Evolutionary conservation across 2,329 filamentous ascomycete genomes (phyloP), one percentile per base, ranked within the genome.

Genomic region (Tympanopsis confertula): DNA sequence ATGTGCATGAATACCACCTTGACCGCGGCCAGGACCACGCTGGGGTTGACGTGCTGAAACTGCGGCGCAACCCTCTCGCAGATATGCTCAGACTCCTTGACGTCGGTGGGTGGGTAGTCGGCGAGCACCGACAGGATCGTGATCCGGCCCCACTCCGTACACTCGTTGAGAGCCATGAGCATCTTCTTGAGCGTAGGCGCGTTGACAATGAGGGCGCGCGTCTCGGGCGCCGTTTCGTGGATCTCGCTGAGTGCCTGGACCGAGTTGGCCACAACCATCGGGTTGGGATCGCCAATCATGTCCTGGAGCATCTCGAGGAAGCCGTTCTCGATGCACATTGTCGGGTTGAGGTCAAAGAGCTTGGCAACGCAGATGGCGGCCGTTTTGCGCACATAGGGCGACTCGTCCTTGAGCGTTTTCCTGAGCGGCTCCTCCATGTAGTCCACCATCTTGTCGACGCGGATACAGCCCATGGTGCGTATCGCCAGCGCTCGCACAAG

Each of bases 391-490:
- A 98, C 91, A 59, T 98, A 98, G 1, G 91, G 91, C 36, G 89
- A 96, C 62, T 98, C 91, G 63, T 98, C 91, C 59, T 87, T 79
- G 47, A 98, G 68, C 13, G 91, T 98, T 66, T 98, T 98, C 50
- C 91, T 77, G 44, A 98, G 63, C 13, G 91, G 91, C 54, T 98
- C 91, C 59, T 96, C 91, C 89, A 98, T 96, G 59, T 98, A 98
- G 57, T 98, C 91, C 47, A 96, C 86, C 86, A 98, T 98, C 63
- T 98, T 98, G 50, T 96, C 91, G 40, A 98, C 91, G 39, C 91
- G 72, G 51, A 98, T 96, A 55, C 91, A 96, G 30, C 91, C 91
- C 91, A 98, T 98, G 22, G 91, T 98, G 50, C 91, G 78, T 58
- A 98, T 94, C 39, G 91, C 91, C 37, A 98, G 72, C 37, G 91